These are phyloP conservation scores for Leccinum disarticulatum DNA, from an alignment of 768 basidiomycete genomes.

Conservation along the genomic window DNA sequence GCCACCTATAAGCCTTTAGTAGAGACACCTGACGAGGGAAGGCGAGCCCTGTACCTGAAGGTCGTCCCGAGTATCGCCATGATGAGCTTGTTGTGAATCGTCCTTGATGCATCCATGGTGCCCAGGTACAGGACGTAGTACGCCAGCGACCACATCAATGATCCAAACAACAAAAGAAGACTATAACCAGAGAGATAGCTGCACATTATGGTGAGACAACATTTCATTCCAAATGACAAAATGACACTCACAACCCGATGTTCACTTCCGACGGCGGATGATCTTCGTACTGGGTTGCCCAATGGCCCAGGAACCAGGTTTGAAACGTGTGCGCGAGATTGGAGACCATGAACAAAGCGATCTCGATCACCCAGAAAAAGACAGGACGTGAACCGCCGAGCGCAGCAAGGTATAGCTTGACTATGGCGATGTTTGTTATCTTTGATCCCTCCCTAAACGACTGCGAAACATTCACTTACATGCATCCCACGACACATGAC, in stretches of 20 bases:
- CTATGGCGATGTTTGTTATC: background rate
- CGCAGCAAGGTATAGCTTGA: slow-evolving; percentile 2
- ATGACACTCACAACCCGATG: background rate
- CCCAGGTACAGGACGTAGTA: background rate
- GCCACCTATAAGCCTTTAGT: background rate
- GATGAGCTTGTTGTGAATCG: background rate
- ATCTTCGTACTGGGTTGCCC: slow-evolving; percentile 6
- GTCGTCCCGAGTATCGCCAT: slow-evolving; percentile 2
- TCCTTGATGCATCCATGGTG: background rate
- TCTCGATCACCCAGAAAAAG: background rate
- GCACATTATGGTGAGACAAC: background rate
- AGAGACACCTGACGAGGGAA: background rate
- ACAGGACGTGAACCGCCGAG: background rate
- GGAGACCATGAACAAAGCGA: background rate
- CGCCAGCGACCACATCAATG: background rate
- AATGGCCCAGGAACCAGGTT: slow-evolving; percentile 5
- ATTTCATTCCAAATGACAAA: background rate
- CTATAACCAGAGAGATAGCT: background rate
- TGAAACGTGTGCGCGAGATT: background rate
- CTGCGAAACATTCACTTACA: background rate
- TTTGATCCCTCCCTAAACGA: background rate
- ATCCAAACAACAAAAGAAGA: background rate
- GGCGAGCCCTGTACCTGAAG: background rate
- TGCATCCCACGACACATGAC: slow-evolving; percentile 3
- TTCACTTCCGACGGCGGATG: slow-evolving; percentile 1